phyloP scores from a whole-genome alignment of 1,284 basidiomycete genomes.

The Ceratobasidium sp. region DNA sequence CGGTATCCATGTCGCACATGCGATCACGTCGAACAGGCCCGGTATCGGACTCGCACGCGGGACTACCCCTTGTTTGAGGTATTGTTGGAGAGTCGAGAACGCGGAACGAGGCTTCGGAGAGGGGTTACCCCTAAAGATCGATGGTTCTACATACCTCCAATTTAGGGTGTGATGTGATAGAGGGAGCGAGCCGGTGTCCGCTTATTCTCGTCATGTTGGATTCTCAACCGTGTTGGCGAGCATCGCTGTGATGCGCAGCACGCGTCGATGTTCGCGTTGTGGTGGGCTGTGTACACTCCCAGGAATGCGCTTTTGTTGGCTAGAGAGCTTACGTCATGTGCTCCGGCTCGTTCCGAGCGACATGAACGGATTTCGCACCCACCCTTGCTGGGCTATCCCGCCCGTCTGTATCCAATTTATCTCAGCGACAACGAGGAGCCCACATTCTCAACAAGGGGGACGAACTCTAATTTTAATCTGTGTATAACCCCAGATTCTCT shows the following conservation, averaged over 20 bases:
- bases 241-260: no score
- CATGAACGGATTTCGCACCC: no score
- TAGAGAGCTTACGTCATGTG: no score
- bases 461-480: conserved; percentile 33
- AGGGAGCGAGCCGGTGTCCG: not conserved
- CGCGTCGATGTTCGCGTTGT: no score
- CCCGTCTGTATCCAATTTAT: no score
- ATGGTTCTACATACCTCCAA: conserved; percentile 2
- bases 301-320: no score
- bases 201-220: no score
- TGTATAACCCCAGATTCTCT: not conserved
- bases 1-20: conserved; percentile 24
- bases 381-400: no score
- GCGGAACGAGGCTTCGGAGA: not conserved
- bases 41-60: conserved; percentile 26
- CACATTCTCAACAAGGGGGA: not conserved
- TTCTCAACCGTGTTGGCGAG: no score
- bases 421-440: no score
- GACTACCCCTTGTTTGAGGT: conserved; percentile 40
- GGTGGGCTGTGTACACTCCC: no score
- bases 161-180: conserved; percentile 13
- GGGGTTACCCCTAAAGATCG: conserved; percentile 19
- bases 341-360: no score
- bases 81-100: conserved; percentile 31
- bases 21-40: conserved; percentile 25